Evolutionary conservation across 495 filamentous ascomycete genomes (phyloP).

Genomic region (Lasiosphaeria hispida): DNA sequence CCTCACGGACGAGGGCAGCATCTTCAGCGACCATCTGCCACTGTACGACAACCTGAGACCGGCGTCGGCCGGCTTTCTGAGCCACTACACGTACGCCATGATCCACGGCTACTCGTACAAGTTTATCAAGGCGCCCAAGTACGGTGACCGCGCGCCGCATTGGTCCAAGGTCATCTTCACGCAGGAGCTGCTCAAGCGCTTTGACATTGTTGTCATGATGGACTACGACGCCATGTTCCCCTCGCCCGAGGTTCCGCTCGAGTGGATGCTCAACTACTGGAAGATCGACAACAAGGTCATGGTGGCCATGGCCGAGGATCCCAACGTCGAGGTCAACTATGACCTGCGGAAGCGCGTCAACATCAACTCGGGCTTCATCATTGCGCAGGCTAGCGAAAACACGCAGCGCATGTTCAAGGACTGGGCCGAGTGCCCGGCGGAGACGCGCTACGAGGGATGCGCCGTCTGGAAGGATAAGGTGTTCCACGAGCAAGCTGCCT

Average conservation of each 20-base stretch:
- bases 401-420: conserved; percentile 28
- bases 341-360: conserved; percentile 21
- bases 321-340: conserved; percentile 21
- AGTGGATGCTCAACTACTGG: conserved; percentile 58
- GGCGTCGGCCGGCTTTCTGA: conserved; percentile 37
- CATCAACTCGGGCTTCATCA: conserved; percentile 34
- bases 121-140: conserved; percentile 39
- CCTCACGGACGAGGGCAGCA: conserved; percentile 24
- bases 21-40: conserved; percentile 29
- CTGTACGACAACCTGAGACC: conserved; percentile 20
- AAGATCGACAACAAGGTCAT: conserved; percentile 40
- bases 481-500: conserved; percentile 32
- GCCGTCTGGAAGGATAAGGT: conserved; percentile 22
- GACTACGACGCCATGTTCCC: conserved; percentile 51
- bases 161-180: conserved; percentile 53
- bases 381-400: conserved; percentile 27
- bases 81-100: conserved; percentile 44
- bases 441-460: conserved; percentile 29
- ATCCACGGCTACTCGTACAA: conserved; percentile 57
- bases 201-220: conserved; percentile 49
- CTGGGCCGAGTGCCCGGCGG: conserved; percentile 31
- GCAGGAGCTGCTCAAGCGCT: conserved; percentile 41
- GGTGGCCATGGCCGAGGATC: conserved; percentile 46
- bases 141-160: conserved; percentile 38
- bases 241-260: conserved; percentile 48